Conservation (phyloP, 2,329 filamentous ascomycete species). For the Talaromyces islandicus region DNA sequence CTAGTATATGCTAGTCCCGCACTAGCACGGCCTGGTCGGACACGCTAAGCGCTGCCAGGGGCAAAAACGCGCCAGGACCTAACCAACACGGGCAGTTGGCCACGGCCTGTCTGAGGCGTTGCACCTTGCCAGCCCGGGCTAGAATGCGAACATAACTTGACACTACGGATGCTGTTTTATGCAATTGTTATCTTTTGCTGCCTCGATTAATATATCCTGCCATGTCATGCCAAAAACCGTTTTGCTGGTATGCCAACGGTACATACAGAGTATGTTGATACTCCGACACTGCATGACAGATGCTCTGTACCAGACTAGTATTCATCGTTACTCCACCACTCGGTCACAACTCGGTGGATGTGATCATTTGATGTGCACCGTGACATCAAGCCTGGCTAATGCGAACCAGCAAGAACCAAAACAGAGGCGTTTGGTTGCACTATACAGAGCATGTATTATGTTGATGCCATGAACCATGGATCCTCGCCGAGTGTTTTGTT, state of each 20-base stretch:
- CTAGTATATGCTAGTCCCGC: background rate
- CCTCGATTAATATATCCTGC: background rate
- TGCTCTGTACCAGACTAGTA: background rate
- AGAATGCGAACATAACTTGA: no score
- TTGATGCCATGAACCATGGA: background rate
- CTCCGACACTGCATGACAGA: background rate
- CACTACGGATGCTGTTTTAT: no score
- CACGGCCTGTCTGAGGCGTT: no score
- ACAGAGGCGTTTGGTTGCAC: background rate
- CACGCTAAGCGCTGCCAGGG: background rate
- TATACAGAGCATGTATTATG: no score
- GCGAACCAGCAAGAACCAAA: background rate
- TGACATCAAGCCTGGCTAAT: background rate
- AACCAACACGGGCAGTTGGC: background rate
- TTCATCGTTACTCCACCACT: no score
- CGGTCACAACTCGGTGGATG: no score
- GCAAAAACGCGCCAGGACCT: background rate
- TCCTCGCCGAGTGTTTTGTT: background rate
- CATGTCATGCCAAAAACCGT: background rate
- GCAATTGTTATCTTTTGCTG: background rate
- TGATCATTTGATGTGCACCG: background rate
- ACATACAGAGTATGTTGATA: background rate
- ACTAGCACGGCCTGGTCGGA: background rate
- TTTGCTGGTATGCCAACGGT: background rate
- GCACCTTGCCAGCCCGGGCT: background rate